Base-by-base conservation (phyloP, 345 rosid genomes). In the Citrus sp. region DNA sequence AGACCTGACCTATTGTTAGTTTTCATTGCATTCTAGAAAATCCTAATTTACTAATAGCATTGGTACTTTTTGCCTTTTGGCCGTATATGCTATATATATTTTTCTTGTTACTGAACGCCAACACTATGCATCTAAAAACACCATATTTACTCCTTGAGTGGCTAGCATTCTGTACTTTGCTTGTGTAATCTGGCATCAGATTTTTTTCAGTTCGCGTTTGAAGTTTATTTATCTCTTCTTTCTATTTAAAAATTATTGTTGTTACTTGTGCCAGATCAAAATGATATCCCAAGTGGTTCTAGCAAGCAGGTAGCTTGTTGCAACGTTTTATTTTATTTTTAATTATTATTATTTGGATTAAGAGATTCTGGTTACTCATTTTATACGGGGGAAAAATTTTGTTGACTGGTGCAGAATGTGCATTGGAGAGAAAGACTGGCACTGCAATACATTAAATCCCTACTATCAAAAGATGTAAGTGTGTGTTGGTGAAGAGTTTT, bases 361-460 rank as follows among this genome's bases (percentile, higher is more conserved):
- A 46, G 35, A 7, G 40, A 42, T 75, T 73, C 32, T 58, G 34
- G 38, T 32, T 28, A 72, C 78, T 73, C 59, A 8, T 74, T 71
- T 79, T 34, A 24, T 66, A 38, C 58, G 46, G 56, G 32, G 54
- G 6, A 72, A 77, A 67, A 83, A 76, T 58, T 72, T 72, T 79
- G 71, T 80, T 81, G 73, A n/a, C 9, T 75, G 55, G 27, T 86
- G 85, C 87, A 94, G 98, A 89, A 77, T 67, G 80, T 88, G 80
- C 90, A 88, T 87, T 96, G 97, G 99, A 91, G 98, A 81, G 97
- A 96, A 74, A 92, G 86, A 77, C 84, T 91, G 75, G 92, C 94
- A 16, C 63, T 89, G 86, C 89, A 89, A 79, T 87, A 88, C 78
- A 78, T 91, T 67, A 87, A 87, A 71, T 81, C 93, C 67, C 87